A percentile compares a stretch with the other conserved stretches of the same genome.
Conservation (phyloP, 1,139 yeast species). For the Fermentozyma sake region DNA sequence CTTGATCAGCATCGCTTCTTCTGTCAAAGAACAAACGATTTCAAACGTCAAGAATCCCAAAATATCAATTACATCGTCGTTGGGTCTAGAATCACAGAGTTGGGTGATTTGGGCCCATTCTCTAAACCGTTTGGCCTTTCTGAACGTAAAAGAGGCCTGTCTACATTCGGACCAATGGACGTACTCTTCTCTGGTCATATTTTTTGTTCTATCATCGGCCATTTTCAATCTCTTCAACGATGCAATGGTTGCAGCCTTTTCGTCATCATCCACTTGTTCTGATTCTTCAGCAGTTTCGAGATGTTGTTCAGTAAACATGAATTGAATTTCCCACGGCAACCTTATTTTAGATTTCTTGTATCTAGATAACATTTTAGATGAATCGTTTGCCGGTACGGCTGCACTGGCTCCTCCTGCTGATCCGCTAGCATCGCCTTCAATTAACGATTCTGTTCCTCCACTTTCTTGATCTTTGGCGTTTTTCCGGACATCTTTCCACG, state of each 20-base stretch:
- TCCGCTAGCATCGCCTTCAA: slow-evolving; percentile 34
- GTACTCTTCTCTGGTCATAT: slow-evolving; percentile 95
- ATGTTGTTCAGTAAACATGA: slow-evolving; percentile 90
- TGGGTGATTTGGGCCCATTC: slow-evolving; percentile 94
- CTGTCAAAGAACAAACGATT: slow-evolving; percentile 91
- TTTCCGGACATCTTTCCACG: slow-evolving; percentile 97
- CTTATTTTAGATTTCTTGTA: slow-evolving; percentile 77
- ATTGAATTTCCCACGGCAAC: slow-evolving; percentile 92
- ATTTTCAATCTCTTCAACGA: slow-evolving; percentile 81
- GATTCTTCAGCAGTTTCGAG: slow-evolving; percentile 75
- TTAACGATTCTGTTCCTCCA: slow-evolving; percentile 62
- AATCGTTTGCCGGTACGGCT: slow-evolving; percentile 37
- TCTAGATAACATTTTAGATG: slow-evolving; percentile 57
- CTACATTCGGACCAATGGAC: slow-evolving; percentile 99
- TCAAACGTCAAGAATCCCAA: slow-evolving; percentile 94
- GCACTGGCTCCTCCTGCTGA: slow-evolving; percentile 33
- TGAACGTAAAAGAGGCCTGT: slow-evolving; percentile 92
- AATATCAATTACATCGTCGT: slow-evolving; percentile 94
- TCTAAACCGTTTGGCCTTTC: slow-evolving; percentile 86
- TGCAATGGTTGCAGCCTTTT: slow-evolving; percentile 84
- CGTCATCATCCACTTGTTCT: slow-evolving; percentile 81
- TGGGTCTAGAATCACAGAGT: slow-evolving; percentile 85
- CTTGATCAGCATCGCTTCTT: slow-evolving; percentile 82
- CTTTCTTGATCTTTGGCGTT: slow-evolving; percentile 95
- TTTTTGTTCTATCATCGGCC: slow-evolving; percentile 90